Evolutionary conservation across 2,329 filamentous ascomycete species (phyloP), one percentile per base, ranked within the genome.

Genomic region (Cytospora piceicola): DNA sequence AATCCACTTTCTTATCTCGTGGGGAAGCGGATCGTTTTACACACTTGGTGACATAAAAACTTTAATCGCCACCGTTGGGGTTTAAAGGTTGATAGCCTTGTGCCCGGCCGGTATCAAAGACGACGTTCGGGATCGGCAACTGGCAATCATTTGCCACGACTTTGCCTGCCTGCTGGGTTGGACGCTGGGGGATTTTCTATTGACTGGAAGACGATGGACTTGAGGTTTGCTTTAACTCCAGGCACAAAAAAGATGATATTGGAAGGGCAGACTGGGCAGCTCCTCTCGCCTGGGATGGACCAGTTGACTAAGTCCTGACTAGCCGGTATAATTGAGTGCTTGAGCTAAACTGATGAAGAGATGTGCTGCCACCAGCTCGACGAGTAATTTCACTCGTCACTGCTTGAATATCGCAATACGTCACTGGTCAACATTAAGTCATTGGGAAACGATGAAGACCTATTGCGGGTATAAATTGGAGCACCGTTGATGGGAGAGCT

Each of bases 1-100:
- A 36, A 63, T 51, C 53, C 61, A 63, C 61, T 57, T 46, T 55
- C 53, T 63, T 63, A 63, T 63, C 61, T 57, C 61, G 61, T 22
- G 29, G n/a, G 53, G 30, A 12, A 46, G 61, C 53, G 61, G 61
- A 24, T 63, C 61, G 34, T 22, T 3, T 57, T 63, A 57, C 61
- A 57, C 39, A 63, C 61, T 52, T 20, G 53, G 42, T 49, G 22
- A 63, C 61, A 55, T 63, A 42, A 63, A 57, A 57, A 39, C 61
- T 63, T 15, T 46, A 52, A 14, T 39, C 27, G 49, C 8, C 61
- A 32, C 5, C 53, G 22, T 32, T 14, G 17, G n/a, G 54, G 49
- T 39, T 52, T 5, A n/a, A 4, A 6, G 42, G 20, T 42, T 7
- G 6, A 49, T 24, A 22, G 17, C 39, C 17, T 42, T 11, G 2